A percentile compares a stretch with the other conserved stretches of the same genome.
Evolutionary conservation across 441 rosid genomes (phyloP).

Genomic region (Macaranga tanarius): DNA sequence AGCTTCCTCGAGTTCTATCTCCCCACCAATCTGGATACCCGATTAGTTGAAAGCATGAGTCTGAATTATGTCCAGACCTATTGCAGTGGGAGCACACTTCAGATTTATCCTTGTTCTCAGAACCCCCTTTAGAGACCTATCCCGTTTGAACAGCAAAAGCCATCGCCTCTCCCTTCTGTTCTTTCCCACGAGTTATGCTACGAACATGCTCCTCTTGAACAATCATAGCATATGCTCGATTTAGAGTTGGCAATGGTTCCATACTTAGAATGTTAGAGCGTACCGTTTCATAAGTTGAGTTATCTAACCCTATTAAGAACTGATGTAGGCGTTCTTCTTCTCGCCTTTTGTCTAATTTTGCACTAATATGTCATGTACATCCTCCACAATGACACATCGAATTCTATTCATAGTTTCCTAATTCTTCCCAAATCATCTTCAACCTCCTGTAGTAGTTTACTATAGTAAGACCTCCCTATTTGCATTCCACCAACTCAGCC

Average conservation of each 20-base stretch:
- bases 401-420: too few relatives aligned
- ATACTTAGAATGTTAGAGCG: slow-evolving; percentile 5
- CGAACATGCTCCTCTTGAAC: background rate
- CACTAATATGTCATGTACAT: background rate
- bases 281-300: background rate
- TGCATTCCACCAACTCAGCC: background rate
- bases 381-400: background rate
- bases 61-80: background rate
- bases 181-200: background rate
- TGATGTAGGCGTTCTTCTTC: background rate
- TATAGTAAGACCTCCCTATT: background rate
- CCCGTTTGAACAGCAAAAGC: background rate
- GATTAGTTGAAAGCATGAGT: background rate
- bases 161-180: background rate
- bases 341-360: background rate
- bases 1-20: background rate
- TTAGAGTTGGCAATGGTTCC: slow-evolving; percentile 2
- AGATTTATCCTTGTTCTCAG: background rate
- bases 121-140: accelerated
- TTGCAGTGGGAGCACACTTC: background rate
- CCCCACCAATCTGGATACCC: slow-evolving; percentile 3
- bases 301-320: slow-evolving; percentile 18
- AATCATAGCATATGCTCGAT: slow-evolving; percentile 1
- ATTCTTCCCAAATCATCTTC: background rate
- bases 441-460: background rate